A percentile compares a stretch with the other conserved stretches of the same genome.
Evolutionary conservation across 768 basidiomycete species (phyloP).

Genomic region (Tylopilus subfusipes): DNA sequence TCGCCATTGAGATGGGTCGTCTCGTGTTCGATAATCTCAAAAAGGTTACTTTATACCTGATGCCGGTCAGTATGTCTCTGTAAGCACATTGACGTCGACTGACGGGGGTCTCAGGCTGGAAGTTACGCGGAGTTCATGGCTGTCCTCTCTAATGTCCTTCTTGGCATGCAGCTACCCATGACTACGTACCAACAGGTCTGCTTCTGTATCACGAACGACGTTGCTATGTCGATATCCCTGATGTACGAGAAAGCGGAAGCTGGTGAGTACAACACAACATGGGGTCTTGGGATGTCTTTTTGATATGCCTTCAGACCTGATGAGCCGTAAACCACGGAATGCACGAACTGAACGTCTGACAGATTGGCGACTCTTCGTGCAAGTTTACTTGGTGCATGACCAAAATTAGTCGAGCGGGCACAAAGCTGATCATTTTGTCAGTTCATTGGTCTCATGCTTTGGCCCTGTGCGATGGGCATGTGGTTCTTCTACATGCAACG

Average conservation of each 20-base stretch:
- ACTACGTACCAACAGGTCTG: conserved; percentile 52
- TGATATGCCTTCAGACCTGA: conserved; percentile 33
- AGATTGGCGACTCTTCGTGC: conserved; percentile 47
- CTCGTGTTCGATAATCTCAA: conserved; percentile 57
- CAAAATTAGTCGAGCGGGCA: neutral
- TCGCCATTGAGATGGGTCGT: conserved; percentile 57
- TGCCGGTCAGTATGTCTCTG: conserved; percentile 33
- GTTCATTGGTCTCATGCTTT: conserved; percentile 44
- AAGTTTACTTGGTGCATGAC: conserved; percentile 42
- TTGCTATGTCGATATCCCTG: conserved; percentile 47
- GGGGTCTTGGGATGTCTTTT: neutral
- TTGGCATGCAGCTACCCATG: conserved; percentile 58
- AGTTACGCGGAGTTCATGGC: conserved; percentile 58
- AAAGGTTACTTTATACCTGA: conserved; percentile 43
- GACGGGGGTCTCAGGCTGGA: conserved; percentile 35
- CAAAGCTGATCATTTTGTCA: conserved; percentile 12
- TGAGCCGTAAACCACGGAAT: conserved; percentile 47
- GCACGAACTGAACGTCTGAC: conserved; percentile 46
- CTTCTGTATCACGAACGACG: conserved; percentile 52
- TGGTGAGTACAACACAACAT: conserved; percentile 23
- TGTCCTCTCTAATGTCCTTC: conserved; percentile 52
- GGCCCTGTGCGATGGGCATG: conserved; percentile 42
- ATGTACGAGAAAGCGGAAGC: conserved; percentile 52
- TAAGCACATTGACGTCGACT: neutral
- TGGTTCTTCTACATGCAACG: conserved; percentile 39